Evolutionary conservation across 495 filamentous ascomycete species (phyloP), one percentile per base, ranked within the genome.

Genomic region (Aspergillus kassunensis): DNA sequence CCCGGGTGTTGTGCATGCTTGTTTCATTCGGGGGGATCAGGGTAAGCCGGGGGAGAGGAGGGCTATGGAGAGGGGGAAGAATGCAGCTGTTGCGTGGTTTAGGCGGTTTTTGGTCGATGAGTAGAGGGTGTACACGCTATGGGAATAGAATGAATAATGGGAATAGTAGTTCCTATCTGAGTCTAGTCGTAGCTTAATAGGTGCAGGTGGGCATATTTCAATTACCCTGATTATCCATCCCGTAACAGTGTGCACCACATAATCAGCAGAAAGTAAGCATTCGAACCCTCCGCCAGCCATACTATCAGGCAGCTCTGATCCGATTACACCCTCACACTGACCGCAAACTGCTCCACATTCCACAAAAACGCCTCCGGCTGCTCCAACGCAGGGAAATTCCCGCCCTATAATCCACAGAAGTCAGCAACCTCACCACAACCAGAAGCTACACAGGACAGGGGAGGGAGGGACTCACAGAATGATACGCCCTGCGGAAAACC

Each of bases 321-420:
- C n/a, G n/a, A n/a, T n/a, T n/a, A n/a, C n/a, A n/a, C 44, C 62
- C 64, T 66, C 0, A 71, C 67, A 44, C 76, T 65, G 11, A 63
- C 49, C 11, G 80, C 67, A 62, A 85, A 89, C 19, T 76, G 74
- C 13, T 73, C 71, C 3, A 88, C 45, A 62, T 88, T 85, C n/a
- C 67, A 51, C 34, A 81, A 66, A 44, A 87, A 63, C 20, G 58
- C 56, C 6, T 12, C 10, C 2, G 56, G 56, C 21, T 43, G 30
- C 31, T 59, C 56, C 21, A 59, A 31, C 8, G 42, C 31, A 4
- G 47, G 52, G 30, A 59, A 59, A 29, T 59, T 51, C 1, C 56
- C 56, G n/a, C 85, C 83, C 70, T 75, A 29, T 34, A 23, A 36
- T 52, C 40, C 27, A 21, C 29, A 23, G 33, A 19, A 13, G 4